Base-by-base conservation (phyloP, 148 eudicot species). In the Silene latifolia region DNA sequence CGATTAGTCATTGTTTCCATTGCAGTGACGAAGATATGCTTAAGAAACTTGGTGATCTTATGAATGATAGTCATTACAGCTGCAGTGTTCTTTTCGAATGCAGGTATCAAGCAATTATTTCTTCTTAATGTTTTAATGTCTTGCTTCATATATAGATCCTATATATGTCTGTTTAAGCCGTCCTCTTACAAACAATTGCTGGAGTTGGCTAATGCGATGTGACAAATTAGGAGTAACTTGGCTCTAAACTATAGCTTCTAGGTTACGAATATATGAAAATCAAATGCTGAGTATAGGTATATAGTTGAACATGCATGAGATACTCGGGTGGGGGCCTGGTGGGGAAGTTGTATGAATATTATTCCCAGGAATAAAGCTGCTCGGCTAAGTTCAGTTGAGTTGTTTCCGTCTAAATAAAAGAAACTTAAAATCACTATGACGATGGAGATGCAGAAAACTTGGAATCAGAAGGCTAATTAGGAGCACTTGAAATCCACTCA, bases 21-120 rank as follows among this genome's bases (percentile, higher is more conserved):
- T 92, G 83, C 96, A 95, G 99, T 82, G 99, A 90, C 17, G 97
- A 88, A 79, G 97, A 92, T 64, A 89, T 79, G 87, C 86, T 95
- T 76, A 89, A 89, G 90, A 88, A 89, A 83, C 96, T 95, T 72
- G 99, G 99, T 27, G 92, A 87, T 86, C 92, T 95, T 46, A 92
- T 95, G 99, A 92, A 95, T 62, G 97, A 90, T 15, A 95, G 99
- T 83, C 99, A 95, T 71, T 61, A 83, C 72, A 95, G 99, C 86
- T 95, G 99, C 96, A 95, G 97, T 70, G 87, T 87, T 76, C 81
- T 90, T 15, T 95, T 90, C 29, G 99, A 95, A 78, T 95, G 99
- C 96, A 95, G 99, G 99, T 92, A 91, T 57, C 25, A 2, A 23
- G 2, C 13, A 48, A 42, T 35, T 71, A 23, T 67, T 25, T 20